phyloP scores from a whole-genome alignment of 2,329 filamentous ascomycete genomes.

The Didymella exigua region DNA sequence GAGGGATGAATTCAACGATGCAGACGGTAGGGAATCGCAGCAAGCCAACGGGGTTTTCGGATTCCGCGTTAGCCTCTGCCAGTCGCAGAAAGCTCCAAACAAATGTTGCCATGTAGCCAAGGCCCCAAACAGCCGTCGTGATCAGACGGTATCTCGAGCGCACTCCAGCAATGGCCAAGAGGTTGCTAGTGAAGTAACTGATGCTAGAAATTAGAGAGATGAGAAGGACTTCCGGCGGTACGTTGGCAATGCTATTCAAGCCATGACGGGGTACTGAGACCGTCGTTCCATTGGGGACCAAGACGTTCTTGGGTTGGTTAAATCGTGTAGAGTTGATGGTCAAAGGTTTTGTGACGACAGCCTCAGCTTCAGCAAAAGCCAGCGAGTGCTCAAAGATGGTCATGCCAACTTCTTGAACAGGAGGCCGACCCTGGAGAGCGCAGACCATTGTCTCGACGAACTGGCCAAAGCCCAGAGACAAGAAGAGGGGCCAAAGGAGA shows the following conservation, averaged over 20 bases:
- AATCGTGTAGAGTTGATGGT: constrained; percentile 69
- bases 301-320: constrained; percentile 44
- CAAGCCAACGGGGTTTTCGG: constrained; percentile 65
- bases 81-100: constrained; percentile 70
- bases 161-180: constrained; percentile 78
- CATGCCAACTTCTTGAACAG: constrained; percentile 89
- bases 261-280: constrained; percentile 56
- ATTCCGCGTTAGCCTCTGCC: constrained; percentile 45
- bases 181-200: constrained; percentile 84
- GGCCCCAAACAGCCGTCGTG: constrained; percentile 87
- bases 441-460: constrained; percentile 89
- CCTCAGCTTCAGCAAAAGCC: constrained; percentile 93
- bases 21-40: constrained; percentile 92
- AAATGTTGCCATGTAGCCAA: constrained; percentile 88
- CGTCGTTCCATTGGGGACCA: constrained; percentile 54
- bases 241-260: constrained; percentile 81
- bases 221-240: constrained; percentile 84
- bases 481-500: constrained; percentile 74
- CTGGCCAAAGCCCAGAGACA: constrained; percentile 73
- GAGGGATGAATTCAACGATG: constrained; percentile 92
- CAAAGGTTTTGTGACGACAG: constrained; percentile 80
- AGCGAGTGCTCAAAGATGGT: constrained; percentile 95
- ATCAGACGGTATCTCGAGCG: constrained; percentile 81
- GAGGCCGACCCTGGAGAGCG: constrained; percentile 80
- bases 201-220: constrained; percentile 87